phyloP scores from a whole-genome alignment of 2,329 filamentous ascomycete species.

The Anisogramma anomala region DNA sequence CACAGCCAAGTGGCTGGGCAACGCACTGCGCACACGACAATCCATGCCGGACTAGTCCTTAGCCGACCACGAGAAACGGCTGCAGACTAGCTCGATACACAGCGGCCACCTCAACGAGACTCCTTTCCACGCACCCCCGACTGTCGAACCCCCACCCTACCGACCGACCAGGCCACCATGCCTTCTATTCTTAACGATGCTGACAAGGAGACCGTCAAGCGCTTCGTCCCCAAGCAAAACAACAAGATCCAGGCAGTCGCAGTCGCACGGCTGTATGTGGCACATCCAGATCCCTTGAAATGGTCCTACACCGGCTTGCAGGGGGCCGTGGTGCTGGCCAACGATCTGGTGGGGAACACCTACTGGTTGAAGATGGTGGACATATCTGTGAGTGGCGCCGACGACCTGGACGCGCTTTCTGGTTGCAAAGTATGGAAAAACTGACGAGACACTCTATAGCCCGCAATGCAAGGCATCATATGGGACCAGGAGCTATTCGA shows the following conservation, averaged over 20 bases:
- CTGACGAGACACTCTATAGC: slow-evolving; percentile 32
- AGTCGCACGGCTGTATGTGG: slow-evolving; percentile 85
- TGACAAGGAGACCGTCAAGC: slow-evolving; percentile 93
- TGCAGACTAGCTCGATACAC: slow-evolving; percentile 1
- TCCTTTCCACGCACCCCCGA: not conserved
- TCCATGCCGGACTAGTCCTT: slow-evolving; percentile 1
- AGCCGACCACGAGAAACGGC: not conserved
- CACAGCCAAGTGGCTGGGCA: too few relatives aligned
- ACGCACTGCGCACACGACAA: not conserved
- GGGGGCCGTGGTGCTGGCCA: slow-evolving; percentile 80
- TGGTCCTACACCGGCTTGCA: slow-evolving; percentile 94
- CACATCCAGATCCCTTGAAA: slow-evolving; percentile 71
- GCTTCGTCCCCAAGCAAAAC: slow-evolving; percentile 79
- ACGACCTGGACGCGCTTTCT: slow-evolving; percentile 2
- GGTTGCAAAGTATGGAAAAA: not conserved
- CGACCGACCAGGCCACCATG: slow-evolving; percentile 29
- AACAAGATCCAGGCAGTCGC: slow-evolving; percentile 98
- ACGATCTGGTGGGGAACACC: slow-evolving; percentile 88
- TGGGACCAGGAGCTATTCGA: slow-evolving; percentile 99
- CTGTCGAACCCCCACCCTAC: slow-evolving; percentile 15
- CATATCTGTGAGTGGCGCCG: slow-evolving; percentile 59
- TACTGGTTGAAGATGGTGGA: slow-evolving; percentile 98
- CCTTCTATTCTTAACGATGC: slow-evolving; percentile 70
- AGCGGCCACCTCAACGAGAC: not conserved
- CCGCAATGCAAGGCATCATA: slow-evolving; percentile 70